Evolutionary conservation across 176 grass and related monocot species (phyloP).

Genomic region (Bonia amplexicaulis): DNA sequence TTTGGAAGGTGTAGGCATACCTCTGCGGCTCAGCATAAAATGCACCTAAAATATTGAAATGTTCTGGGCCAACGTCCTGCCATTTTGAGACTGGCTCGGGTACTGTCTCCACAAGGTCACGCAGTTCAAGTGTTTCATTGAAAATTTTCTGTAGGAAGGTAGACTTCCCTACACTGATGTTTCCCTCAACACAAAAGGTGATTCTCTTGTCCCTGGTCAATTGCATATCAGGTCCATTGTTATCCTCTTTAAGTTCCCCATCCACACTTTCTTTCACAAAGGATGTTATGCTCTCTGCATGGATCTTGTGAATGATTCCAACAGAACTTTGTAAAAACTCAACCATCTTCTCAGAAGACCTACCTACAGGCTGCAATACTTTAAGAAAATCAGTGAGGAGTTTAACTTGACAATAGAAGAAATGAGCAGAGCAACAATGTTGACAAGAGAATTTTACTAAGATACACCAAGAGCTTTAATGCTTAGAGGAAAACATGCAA

Average conservation of each 20-base stretch:
- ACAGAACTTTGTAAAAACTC: slow-evolving; percentile 52
- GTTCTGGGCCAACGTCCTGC: slow-evolving; percentile 67
- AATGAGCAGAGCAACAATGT: not conserved
- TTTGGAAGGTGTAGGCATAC: slow-evolving; percentile 80
- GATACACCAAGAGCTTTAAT: not conserved
- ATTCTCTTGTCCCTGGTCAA: slow-evolving; percentile 34
- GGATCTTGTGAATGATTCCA: slow-evolving; percentile 68
- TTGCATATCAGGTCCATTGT: not conserved
- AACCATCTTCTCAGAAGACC: slow-evolving; percentile 54
- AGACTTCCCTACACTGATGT: slow-evolving; percentile 73
- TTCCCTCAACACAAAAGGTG: slow-evolving; percentile 82
- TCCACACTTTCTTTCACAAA: slow-evolving; percentile 56
- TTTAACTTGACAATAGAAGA: not conserved
- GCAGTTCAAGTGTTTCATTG: slow-evolving; percentile 60
- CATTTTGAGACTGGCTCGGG: slow-evolving; percentile 66
- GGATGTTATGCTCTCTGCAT: slow-evolving; percentile 69
- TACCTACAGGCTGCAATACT: slow-evolving; percentile 43
- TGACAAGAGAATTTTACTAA: not conserved
- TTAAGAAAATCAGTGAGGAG: not conserved
- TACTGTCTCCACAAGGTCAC: slow-evolving; percentile 62
- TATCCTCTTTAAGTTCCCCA: slow-evolving; percentile 30
- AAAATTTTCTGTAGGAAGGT: slow-evolving; percentile 66
- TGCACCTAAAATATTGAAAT: slow-evolving; percentile 69
- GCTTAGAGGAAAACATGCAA: not conserved
- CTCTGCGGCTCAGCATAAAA: slow-evolving; percentile 62